These are phyloP conservation scores for Porphyrellus cyaneotinctus DNA, from an alignment of 768 basidiomycete genomes.

Conservation along the genomic window DNA sequence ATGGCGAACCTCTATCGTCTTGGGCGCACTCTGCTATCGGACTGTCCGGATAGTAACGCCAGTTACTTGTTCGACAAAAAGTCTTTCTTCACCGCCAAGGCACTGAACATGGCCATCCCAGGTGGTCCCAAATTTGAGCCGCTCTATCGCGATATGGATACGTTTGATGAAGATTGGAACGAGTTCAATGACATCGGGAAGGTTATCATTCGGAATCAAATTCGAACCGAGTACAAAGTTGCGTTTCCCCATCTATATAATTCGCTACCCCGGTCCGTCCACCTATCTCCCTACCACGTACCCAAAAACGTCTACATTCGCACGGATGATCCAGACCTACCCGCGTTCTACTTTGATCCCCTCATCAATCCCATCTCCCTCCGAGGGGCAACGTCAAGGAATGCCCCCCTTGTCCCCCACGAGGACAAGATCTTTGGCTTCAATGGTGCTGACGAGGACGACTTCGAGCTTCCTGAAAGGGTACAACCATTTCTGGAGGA, in stretches of 20 bases:
- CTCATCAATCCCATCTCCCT: constrained; percentile 97
- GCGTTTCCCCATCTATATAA: constrained; percentile 99
- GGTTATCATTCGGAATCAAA: constrained; percentile 97
- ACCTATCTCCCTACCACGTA: constrained; percentile 84
- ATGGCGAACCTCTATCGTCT: constrained; percentile 97
- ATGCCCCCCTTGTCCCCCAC: constrained; percentile 75
- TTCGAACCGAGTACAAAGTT: constrained; percentile 98
- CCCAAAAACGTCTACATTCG: constrained; percentile 99
- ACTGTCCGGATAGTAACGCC: constrained; percentile 86
- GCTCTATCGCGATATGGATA: constrained; percentile 93
- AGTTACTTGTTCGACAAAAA: constrained; percentile 97
- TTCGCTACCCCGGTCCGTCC: constrained; percentile 92
- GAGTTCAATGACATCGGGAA: constrained; percentile 99
- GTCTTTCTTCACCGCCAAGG: constrained; percentile 97
- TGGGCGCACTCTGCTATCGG: constrained; percentile 89
- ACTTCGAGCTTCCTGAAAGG: constrained; percentile 78
- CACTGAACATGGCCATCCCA: constrained; percentile 93
- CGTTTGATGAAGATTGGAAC: constrained; percentile 98
- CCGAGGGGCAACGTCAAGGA: constrained; percentile 81
- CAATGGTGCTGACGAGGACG: constrained; percentile 79
- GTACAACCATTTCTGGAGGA: constrained; percentile 78
- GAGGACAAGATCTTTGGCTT: constrained; percentile 93
- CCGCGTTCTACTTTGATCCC: constrained; percentile 98
- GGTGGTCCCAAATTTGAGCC: constrained; percentile 99
- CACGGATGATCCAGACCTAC: constrained; percentile 98